These are phyloP conservation scores for Silybum marianum DNA, from an alignment of 129 eudicot species.

Conservation along the genomic window DNA sequence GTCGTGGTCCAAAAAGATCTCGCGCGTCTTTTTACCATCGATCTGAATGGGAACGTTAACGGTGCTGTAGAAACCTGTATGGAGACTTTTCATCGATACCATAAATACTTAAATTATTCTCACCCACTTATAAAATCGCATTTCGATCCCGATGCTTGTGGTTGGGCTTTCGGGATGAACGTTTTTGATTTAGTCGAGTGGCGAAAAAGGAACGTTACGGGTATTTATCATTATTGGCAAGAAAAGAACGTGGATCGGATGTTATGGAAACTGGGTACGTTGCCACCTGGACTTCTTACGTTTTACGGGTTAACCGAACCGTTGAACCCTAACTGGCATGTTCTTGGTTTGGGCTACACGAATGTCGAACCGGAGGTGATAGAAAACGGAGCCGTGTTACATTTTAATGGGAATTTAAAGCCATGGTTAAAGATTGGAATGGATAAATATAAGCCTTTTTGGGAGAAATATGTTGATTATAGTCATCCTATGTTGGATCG, in stretches of 20 bases:
- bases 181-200: slow-evolving; percentile 73
- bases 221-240: slow-evolving; percentile 74
- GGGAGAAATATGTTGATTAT: slow-evolving; percentile 73
- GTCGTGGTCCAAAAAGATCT: slow-evolving; percentile 68
- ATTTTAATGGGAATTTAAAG: slow-evolving; percentile 71
- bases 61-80: slow-evolving; percentile 84
- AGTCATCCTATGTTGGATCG: slow-evolving; percentile 56
- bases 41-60: slow-evolving; percentile 60
- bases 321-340: slow-evolving; percentile 59
- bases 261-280: slow-evolving; percentile 73
- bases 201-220: slow-evolving; percentile 63
- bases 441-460: slow-evolving; percentile 68
- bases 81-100: slow-evolving; percentile 78
- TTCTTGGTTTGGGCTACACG: slow-evolving; percentile 70
- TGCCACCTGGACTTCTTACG: slow-evolving; percentile 69
- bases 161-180: slow-evolving; percentile 82
- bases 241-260: slow-evolving; percentile 73
- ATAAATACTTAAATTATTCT: slow-evolving; percentile 69
- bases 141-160: slow-evolving; percentile 78
- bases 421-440: slow-evolving; percentile 81
- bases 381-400: slow-evolving; percentile 65
- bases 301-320: slow-evolving; percentile 74
- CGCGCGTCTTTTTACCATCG: slow-evolving; percentile 49
- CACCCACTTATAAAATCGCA: slow-evolving; percentile 71
- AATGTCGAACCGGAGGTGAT: slow-evolving; percentile 61